Conservation (phyloP, 2,329 filamentous ascomycete genomes). For the Venturiaceae sp. region DNA sequence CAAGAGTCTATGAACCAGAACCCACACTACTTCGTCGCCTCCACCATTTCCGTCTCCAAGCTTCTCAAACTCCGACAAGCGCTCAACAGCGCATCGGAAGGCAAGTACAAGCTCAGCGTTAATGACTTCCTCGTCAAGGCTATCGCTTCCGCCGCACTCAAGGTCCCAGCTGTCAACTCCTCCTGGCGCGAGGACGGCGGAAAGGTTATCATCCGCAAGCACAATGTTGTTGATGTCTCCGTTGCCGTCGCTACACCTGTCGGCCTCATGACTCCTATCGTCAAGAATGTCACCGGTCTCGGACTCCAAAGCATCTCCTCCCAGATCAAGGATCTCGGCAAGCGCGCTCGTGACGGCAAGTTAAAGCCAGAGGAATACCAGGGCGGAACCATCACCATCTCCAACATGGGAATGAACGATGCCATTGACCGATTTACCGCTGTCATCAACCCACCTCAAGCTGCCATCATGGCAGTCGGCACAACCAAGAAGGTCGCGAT, state of each 20-base stretch:
- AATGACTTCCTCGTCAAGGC: slow-evolving; percentile 99
- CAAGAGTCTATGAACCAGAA: slow-evolving; percentile 85
- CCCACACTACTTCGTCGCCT: slow-evolving; percentile 96
- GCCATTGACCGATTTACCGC: slow-evolving; percentile 96
- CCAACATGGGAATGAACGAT: slow-evolving; percentile 99
- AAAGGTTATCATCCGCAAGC: slow-evolving; percentile 73
- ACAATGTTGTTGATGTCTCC: slow-evolving; percentile 87
- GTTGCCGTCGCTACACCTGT: slow-evolving; percentile 90
- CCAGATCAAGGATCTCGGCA: slow-evolving; percentile 91
- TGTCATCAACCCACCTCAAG: slow-evolving; percentile 97
- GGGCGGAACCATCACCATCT: slow-evolving; percentile 97
- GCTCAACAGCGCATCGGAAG: slow-evolving; percentile 78
- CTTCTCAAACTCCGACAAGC: slow-evolving; percentile 92
- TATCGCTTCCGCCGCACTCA: slow-evolving; percentile 75
- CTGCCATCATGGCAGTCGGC: slow-evolving; percentile 88
- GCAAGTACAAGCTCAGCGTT: slow-evolving; percentile 98
- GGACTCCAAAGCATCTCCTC: slow-evolving; percentile 82
- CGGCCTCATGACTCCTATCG: slow-evolving; percentile 95
- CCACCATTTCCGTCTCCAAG: slow-evolving; percentile 84
- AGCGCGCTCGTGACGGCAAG: slow-evolving; percentile 93
- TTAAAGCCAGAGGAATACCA: slow-evolving; percentile 99
- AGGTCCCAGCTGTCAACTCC: slow-evolving; percentile 92
- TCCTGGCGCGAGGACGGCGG: slow-evolving; percentile 79
- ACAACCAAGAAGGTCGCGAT: slow-evolving; percentile 93
- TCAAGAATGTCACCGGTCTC: slow-evolving; percentile 76